Evolutionary conservation across 768 basidiomycete genomes (phyloP).

Genomic region (Mycena floridula): DNA sequence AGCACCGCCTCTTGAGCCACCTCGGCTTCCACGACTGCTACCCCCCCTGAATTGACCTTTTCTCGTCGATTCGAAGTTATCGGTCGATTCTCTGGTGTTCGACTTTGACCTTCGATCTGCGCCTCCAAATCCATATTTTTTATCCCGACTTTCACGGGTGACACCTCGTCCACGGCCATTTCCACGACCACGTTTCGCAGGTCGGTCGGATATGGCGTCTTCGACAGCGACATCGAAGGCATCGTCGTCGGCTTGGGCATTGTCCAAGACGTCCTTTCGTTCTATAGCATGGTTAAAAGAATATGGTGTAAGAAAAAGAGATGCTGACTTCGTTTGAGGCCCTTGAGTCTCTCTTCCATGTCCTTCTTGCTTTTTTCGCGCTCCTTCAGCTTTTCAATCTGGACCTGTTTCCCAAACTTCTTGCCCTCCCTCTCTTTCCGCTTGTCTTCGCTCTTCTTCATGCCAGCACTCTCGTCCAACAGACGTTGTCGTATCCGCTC

Average conservation of each 20-base stretch:
- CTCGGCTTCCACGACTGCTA: slow-evolving; percentile 17
- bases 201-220: slow-evolving; percentile 75
- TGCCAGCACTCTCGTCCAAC: slow-evolving; percentile 80
- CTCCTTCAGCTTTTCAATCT: slow-evolving; percentile 90
- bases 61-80: slow-evolving; percentile 52
- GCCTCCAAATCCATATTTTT: slow-evolving; percentile 81
- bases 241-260: slow-evolving; percentile 50
- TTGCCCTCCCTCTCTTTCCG: slow-evolving; percentile 90
- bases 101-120: slow-evolving; percentile 66
- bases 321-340: slow-evolving; percentile 81
- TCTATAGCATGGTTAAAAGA: no score
- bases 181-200: slow-evolving; percentile 34
- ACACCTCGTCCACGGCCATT: slow-evolving; percentile 26
- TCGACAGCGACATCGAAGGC: slow-evolving; percentile 90
- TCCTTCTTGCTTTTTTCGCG: slow-evolving; percentile 87
- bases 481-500: slow-evolving; percentile 88
- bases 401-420: slow-evolving; percentile 98
- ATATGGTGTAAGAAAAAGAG: no score
- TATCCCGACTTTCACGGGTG: slow-evolving; percentile 58
- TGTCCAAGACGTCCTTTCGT: slow-evolving; percentile 77
- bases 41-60: slow-evolving; percentile 19
- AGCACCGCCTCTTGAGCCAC: slow-evolving; percentile 22
- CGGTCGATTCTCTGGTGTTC: slow-evolving; percentile 78
- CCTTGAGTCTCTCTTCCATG: slow-evolving; percentile 80
- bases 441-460: slow-evolving; percentile 90